These are phyloP conservation scores for Pseudocercospora fuligena DNA, from an alignment of 2,329 filamentous ascomycete genomes.

Conservation along the genomic window DNA sequence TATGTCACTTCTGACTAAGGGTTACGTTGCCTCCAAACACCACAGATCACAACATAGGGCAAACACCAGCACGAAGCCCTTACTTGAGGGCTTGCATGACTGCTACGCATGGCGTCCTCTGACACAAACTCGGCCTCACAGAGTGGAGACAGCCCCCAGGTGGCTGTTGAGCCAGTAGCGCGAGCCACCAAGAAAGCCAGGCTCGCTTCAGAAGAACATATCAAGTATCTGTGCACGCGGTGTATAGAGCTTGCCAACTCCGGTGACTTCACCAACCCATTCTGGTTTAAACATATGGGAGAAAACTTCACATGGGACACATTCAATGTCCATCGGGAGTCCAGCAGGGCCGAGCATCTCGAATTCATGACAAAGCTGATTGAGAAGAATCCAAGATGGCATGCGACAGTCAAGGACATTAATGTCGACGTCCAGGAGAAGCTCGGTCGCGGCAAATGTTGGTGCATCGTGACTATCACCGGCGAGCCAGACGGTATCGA, in stretches of 20 bases:
- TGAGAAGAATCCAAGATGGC: conserved; percentile 2
- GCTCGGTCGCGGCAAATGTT: conserved; percentile 14
- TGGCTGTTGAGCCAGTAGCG: neutral
- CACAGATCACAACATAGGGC: neutral
- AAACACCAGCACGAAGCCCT: neutral
- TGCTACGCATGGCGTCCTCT: neutral
- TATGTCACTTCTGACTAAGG: no score
- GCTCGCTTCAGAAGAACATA: conserved; percentile 2
- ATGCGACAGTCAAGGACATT: neutral
- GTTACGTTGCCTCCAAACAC: no score
- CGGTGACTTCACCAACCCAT: neutral
- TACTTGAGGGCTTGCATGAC: neutral
- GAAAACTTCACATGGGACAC: conserved; percentile 12
- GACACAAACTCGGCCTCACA: neutral
- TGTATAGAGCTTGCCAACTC: neutral
- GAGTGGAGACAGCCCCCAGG: neutral
- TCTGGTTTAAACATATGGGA: conserved; percentile 1
- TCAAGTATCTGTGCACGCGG: neutral
- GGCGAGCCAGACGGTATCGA: conserved; percentile 14
- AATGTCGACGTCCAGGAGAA: conserved; percentile 18
- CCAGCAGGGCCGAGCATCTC: neutral
- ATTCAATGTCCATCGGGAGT: neutral
- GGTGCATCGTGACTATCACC: conserved; percentile 14
- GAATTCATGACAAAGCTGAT: conserved; percentile 4
- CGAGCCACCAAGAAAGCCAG: conserved; percentile 14